A percentile compares a stretch with the other conserved stretches of the same genome.
Evolutionary conservation across 1,139 yeast species (phyloP).

Genomic region (Pneumocystis canis): DNA sequence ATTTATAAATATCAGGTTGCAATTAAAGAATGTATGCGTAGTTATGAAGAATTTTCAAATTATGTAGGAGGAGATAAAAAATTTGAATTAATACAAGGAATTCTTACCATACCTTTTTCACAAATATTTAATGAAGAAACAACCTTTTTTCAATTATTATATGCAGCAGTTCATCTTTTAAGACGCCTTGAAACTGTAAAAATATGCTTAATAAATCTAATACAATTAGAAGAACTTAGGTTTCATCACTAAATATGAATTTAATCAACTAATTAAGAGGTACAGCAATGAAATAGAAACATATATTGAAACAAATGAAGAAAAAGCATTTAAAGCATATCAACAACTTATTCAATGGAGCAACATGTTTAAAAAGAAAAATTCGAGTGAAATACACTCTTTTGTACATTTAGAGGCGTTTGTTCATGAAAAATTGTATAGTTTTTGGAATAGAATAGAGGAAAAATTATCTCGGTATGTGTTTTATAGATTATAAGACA

Average conservation of each 20-base stretch:
- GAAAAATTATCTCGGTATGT: conserved; percentile 9
- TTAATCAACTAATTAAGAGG: not conserved
- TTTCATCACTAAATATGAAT: not conserved
- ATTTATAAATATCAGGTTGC: no score
- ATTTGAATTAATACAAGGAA: no score
- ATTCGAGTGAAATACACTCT: conserved; percentile 8
- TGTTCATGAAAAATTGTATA: not conserved
- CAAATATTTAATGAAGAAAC: not conserved
- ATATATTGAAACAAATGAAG: not conserved
- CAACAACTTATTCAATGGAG: not conserved
- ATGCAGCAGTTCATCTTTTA: not conserved
- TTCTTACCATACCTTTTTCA: no score
- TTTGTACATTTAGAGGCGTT: conserved; percentile 9
- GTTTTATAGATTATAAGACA: not conserved
- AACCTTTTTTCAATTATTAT: not conserved
- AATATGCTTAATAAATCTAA: not conserved
- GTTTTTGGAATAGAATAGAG: conserved; percentile 8
- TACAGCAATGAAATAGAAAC: not conserved
- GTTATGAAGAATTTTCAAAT: no score
- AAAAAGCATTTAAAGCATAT: not conserved
- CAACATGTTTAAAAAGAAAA: not conserved
- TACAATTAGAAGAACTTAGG: not conserved
- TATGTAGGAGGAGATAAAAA: no score
- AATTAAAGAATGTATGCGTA: no score
- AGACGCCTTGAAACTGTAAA: not conserved